Evolutionary conservation across 768 basidiomycete species (phyloP).

Genomic region (Leccinum rimulosum): DNA sequence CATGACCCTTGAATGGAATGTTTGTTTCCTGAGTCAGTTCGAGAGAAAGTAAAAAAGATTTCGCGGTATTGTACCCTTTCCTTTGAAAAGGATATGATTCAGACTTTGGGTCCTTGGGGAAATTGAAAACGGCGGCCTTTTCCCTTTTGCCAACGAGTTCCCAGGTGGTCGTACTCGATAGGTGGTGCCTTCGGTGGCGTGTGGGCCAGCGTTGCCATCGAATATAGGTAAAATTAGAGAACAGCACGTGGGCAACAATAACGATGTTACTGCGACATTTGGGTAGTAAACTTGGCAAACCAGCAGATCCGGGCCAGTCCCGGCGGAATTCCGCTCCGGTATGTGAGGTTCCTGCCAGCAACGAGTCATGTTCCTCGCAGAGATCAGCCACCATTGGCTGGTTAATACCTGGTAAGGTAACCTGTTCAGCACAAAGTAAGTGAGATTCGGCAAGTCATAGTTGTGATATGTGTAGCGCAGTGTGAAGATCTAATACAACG

Average conservation of each 20-base stretch:
- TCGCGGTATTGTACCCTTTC: slow-evolving; percentile 67
- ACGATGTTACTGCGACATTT: slow-evolving; percentile 9
- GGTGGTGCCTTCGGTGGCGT: slow-evolving; percentile 70
- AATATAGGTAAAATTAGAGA: background rate
- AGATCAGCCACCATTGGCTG: no score
- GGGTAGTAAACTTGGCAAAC: no score
- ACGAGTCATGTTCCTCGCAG: no score
- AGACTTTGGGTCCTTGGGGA: slow-evolving; percentile 76
- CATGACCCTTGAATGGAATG: slow-evolving; percentile 52
- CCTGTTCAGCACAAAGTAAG: no score
- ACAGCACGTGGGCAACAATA: slow-evolving; percentile 18
- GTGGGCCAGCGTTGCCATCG: slow-evolving; percentile 34
- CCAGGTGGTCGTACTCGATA: slow-evolving; percentile 63
- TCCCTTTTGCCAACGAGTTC: slow-evolving; percentile 86
- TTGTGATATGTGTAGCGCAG: no score
- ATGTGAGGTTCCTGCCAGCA: no score
- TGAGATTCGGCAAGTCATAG: no score
- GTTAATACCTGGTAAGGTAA: no score
- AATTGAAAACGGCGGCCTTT: slow-evolving; percentile 79
- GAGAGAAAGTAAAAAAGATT: slow-evolving; percentile 89
- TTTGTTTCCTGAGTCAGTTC: slow-evolving; percentile 67
- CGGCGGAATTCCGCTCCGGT: no score
- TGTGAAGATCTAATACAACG: no score
- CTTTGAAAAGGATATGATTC: slow-evolving; percentile 33
- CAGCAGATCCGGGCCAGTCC: no score